These are phyloP conservation scores for Anthostomella pinea DNA, from an alignment of 2,329 filamentous ascomycete genomes.

Conservation along the genomic window DNA sequence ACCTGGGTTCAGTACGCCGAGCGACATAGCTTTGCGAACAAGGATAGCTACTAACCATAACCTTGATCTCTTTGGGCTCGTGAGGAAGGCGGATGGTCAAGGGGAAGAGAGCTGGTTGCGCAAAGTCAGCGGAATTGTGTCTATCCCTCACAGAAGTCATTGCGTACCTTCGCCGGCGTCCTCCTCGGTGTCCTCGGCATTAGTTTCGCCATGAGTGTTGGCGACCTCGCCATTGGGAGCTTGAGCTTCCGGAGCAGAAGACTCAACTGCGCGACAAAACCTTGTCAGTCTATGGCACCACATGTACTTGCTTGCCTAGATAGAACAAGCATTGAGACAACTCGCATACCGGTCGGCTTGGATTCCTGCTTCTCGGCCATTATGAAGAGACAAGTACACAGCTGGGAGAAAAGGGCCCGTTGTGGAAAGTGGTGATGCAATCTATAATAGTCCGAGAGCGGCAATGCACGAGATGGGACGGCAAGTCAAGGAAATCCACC, in stretches of 20 bases:
- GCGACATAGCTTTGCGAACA: slow-evolving; percentile 6
- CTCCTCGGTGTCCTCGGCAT: slow-evolving; percentile 23
- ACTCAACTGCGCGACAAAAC: slow-evolving; percentile 18
- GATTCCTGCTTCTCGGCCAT: slow-evolving; percentile 32
- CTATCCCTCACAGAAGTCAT: neutral
- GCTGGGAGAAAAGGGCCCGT: slow-evolving; percentile 10
- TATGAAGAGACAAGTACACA: slow-evolving; percentile 14
- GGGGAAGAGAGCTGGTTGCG: slow-evolving; percentile 47
- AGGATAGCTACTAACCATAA: slow-evolving; percentile 63
- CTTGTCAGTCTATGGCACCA: slow-evolving; percentile 9
- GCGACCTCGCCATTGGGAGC: slow-evolving; percentile 22
- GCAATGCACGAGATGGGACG: slow-evolving; percentile 19
- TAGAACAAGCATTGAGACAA: slow-evolving; percentile 1
- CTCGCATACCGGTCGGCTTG: slow-evolving; percentile 20
- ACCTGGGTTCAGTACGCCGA: slow-evolving; percentile 19
- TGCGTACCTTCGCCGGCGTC: slow-evolving; percentile 28
- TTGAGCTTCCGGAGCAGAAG: slow-evolving; percentile 20
- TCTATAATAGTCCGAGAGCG: slow-evolving; percentile 21
- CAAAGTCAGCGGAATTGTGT: slow-evolving; percentile 9
- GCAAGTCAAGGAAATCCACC: slow-evolving; percentile 12
- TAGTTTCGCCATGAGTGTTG: slow-evolving; percentile 17
- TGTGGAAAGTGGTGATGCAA: slow-evolving; percentile 11
- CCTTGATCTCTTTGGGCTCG: slow-evolving; percentile 72
- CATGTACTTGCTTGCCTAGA: neutral
- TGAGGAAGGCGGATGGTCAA: slow-evolving; percentile 81